Percentiles rank a stretch among this genome's conserved stretches.
Conservation (phyloP, 192 early-diverging fungal species). For the Rhizoclosmatium globosum region DNA sequence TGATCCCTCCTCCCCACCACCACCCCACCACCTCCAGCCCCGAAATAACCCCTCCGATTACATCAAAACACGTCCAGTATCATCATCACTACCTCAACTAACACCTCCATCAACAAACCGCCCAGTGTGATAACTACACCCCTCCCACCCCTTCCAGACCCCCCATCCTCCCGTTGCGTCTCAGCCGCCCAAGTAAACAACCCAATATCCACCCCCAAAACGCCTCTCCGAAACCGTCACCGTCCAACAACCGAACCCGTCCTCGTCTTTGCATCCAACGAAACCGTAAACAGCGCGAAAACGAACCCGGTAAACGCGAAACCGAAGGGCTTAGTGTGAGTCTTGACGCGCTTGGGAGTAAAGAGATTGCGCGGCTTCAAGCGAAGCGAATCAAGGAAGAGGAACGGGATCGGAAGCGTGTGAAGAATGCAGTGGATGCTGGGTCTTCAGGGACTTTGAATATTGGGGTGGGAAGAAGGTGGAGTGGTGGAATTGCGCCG, state of each 20-base stretch:
- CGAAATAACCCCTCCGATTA: neutral
- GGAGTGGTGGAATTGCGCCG: neutral
- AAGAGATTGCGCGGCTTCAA: neutral
- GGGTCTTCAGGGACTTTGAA: neutral
- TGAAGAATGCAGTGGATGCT: neutral
- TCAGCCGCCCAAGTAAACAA: neutral
- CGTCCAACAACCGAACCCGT: neutral
- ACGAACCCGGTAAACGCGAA: too few relatives aligned
- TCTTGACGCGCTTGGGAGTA: neutral
- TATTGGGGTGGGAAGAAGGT: neutral
- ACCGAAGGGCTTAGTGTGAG: too few relatives aligned
- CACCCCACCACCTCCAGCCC: neutral
- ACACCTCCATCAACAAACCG: neutral
- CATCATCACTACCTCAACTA: neutral
- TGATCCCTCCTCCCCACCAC: neutral
- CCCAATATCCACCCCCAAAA: neutral
- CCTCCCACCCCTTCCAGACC: neutral
- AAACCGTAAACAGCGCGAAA: neutral
- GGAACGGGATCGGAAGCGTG: conserved; percentile 1
- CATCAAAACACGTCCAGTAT: neutral
- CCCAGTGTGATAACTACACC: too few relatives aligned
- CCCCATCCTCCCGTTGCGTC: neutral
- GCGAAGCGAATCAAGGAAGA: conserved; percentile 2
- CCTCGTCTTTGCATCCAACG: neutral
- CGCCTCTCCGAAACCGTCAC: neutral